phyloP scores from a whole-genome alignment of 1,284 basidiomycete genomes.

The Laetiporus sulphureus region DNA sequence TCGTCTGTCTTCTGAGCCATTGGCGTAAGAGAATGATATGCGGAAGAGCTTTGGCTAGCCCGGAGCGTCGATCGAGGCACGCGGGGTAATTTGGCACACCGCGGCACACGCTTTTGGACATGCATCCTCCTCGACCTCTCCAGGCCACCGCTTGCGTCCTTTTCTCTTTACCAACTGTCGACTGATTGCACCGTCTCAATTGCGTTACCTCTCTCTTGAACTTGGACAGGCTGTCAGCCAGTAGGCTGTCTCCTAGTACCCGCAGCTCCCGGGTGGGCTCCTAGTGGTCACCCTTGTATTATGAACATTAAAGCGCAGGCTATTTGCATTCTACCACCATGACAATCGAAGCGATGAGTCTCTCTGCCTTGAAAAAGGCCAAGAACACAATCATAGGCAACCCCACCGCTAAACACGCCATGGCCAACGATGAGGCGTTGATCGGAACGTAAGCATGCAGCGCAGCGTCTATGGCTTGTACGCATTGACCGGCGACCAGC shows the following conservation, averaged over 20 bases:
- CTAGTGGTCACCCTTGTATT: too few relatives aligned
- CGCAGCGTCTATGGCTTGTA: background rate
- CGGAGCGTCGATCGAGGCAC: background rate
- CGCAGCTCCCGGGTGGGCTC: too few relatives aligned
- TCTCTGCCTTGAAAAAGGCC: slow-evolving; percentile 46
- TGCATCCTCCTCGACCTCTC: background rate
- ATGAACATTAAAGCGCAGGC: too few relatives aligned
- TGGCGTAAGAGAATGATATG: background rate
- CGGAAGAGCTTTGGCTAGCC: background rate
- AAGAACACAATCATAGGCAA: slow-evolving; percentile 76
- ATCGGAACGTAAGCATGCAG: slow-evolving; percentile 40
- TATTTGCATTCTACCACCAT: slow-evolving; percentile 15
- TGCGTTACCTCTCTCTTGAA: too few relatives aligned
- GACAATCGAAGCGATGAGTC: slow-evolving; percentile 33
- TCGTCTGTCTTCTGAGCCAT: slow-evolving; percentile 20
- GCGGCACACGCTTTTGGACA: background rate
- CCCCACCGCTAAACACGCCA: slow-evolving; percentile 54
- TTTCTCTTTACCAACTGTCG: background rate
- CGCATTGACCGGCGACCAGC: slow-evolving; percentile 25
- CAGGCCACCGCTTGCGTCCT: too few relatives aligned
- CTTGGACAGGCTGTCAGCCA: too few relatives aligned
- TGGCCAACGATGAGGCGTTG: slow-evolving; percentile 48
- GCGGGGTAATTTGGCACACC: background rate
- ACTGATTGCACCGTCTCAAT: too few relatives aligned
- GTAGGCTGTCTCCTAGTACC: too few relatives aligned